Percentiles rank a stretch among this genome's conserved stretches.
phyloP scores from a whole-genome alignment of 202 grass and related monocot species.

The Cymbopogon flexuosus region DNA sequence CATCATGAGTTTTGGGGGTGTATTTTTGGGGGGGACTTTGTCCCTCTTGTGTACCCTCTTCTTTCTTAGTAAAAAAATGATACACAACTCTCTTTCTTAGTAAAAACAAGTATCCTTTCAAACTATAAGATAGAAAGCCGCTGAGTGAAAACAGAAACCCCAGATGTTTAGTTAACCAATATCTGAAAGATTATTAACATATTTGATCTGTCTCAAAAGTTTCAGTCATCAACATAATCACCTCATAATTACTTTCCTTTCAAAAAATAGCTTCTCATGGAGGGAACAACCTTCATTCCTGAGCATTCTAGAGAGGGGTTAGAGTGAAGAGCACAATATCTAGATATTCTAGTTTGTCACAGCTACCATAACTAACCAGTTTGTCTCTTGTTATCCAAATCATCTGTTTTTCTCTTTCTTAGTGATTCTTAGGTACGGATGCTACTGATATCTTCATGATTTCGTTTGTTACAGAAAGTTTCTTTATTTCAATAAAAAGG shows the following conservation, averaged over 20 bases:
- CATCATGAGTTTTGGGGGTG: background rate
- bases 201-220: background rate
- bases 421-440: conserved; percentile 2
- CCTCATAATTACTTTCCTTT: background rate
- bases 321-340: conserved; percentile 4
- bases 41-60: background rate
- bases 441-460: conserved; percentile 2
- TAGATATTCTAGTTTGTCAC: conserved; percentile 15
- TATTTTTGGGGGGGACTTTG: background rate
- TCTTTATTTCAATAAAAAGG: background rate
- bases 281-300: background rate
- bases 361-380: conserved; percentile 18
- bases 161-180: background rate
- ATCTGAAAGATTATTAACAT: background rate
- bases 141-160: background rate
- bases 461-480: conserved; percentile 13
- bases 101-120: background rate
- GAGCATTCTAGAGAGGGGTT: background rate
- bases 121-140: background rate
- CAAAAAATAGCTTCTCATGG: background rate
- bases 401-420: conserved; percentile 17
- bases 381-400: conserved; percentile 25
- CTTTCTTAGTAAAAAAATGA: background rate
- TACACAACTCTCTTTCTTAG: background rate
- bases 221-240: background rate